Evolutionary conservation across 331 rosid species (phyloP).

Genomic region (Prunus yedoensis): DNA sequence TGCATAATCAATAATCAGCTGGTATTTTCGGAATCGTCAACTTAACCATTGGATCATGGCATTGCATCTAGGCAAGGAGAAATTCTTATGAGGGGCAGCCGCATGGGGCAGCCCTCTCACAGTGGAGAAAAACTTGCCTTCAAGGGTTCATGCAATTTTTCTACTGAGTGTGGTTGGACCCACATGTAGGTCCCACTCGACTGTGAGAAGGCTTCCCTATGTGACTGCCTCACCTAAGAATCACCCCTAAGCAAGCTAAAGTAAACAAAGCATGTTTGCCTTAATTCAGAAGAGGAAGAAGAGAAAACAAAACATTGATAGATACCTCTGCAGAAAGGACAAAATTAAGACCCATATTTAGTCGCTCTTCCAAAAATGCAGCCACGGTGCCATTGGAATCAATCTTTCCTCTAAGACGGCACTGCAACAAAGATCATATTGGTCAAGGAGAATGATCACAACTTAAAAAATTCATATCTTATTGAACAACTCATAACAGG

Average conservation of each 20-base stretch:
- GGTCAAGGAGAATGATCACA: not conserved
- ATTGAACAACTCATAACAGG: not conserved
- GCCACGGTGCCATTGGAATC: constrained; percentile 83
- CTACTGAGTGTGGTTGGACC: no score
- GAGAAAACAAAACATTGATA: not conserved
- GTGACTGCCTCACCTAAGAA: no score
- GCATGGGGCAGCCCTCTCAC: no score
- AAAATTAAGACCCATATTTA: constrained; percentile 97
- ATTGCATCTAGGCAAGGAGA: no score
- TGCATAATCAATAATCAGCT: no score
- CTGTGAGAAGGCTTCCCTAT: no score
- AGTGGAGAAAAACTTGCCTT: no score
- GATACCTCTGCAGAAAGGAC: constrained; percentile 96
- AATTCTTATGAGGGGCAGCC: no score
- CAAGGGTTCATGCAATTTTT: no score
- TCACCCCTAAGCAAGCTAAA: no score
- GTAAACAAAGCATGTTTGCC: not conserved
- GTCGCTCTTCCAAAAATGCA: constrained; percentile 90
- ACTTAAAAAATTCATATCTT: not conserved
- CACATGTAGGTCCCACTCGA: no score
- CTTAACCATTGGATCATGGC: not conserved
- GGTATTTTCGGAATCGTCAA: no score
- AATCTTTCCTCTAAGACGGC: constrained; percentile 96
- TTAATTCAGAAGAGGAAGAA: not conserved
- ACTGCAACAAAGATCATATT: constrained; percentile 36